Conservation (phyloP, 768 basidiomycete species). For the Tephrocybe sp. region DNA sequence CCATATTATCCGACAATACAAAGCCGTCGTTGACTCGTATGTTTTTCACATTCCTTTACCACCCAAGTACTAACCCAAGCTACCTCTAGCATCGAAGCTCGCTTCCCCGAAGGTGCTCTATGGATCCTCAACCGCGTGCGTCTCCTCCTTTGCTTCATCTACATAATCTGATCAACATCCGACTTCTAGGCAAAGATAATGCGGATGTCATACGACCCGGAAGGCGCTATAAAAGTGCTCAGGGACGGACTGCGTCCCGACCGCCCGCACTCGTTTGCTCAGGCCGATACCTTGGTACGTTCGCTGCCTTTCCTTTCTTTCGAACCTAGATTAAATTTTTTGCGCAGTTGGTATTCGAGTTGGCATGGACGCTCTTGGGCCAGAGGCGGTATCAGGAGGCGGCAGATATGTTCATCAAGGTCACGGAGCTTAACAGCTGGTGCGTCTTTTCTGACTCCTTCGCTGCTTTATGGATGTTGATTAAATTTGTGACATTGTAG, state of each 20-base stretch:
- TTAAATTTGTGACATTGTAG: no score
- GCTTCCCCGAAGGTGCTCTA: constrained; percentile 66
- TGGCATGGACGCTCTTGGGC: constrained; percentile 74
- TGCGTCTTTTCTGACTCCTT: constrained; percentile 17
- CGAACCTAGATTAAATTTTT: neutral
- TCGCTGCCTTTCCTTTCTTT: no score
- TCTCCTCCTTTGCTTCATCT: neutral
- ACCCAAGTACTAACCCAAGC: no score
- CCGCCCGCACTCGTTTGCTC: constrained; percentile 53
- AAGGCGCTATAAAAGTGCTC: constrained; percentile 65
- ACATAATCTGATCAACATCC: neutral
- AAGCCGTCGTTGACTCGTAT: constrained; percentile 62
- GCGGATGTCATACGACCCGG: constrained; percentile 66
- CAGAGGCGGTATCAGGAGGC: constrained; percentile 66
- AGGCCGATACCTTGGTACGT: neutral
- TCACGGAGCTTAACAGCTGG: constrained; percentile 75
- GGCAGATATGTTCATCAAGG: constrained; percentile 61
- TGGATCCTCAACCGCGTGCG: constrained; percentile 74
- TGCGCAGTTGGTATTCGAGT: constrained; percentile 66
- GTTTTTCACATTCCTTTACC: constrained; percentile 21
- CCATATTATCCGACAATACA: constrained; percentile 62
- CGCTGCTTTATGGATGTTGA: neutral
- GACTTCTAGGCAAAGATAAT: constrained; percentile 64
- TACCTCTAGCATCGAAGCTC: constrained; percentile 44
- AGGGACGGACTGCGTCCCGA: constrained; percentile 55